Base-by-base conservation (phyloP, 345 rosid species). In the Jatropha curcas region DNA sequence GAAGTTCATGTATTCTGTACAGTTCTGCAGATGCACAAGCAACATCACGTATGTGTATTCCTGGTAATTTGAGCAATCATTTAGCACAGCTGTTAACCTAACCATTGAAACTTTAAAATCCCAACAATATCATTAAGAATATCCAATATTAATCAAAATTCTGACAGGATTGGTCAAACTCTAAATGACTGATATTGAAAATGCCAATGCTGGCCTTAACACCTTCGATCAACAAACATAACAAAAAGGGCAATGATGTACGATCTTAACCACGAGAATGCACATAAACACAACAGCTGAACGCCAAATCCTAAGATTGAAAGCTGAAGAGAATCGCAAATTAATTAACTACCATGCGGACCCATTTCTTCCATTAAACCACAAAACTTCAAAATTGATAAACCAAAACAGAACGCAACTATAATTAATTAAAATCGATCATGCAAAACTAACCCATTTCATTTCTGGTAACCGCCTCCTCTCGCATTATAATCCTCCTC, bases 381-480 rank as follows among this genome's bases (percentile, higher is more conserved):
- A 28, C 62, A 58, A 28, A 58, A 31, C 33, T 41, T 64, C 68
- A 50, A 50, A 19, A 33, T 30, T 67, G 7, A 12, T n/a, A 30
- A 4, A 17, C 25, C 28, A 28, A 17, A 30, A 1, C 34, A 7
- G n/a, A 17, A 34, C 30, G 51, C n/a, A 11, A 16, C 4, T 16
- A 0, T 16, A 20, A 48, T 13, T 27, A 19, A 33, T 7, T 1
- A 24, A 69, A 69, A 69, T 13, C 35, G 11, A 69, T 56, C 7
- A 39, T 7, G 24, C 48, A 53, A 53, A 35, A 25, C 80, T 65
- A 67, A 83, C 90, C 86, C 72, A 75, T 71, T 22, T 73, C 63
- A 74, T 28, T 52, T 11, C 85, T 87, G 85, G 81, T 90, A 90
- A 62, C 96, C 96, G 14, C 93, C 93, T 22, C 93, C 96, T 20